phyloP scores from a whole-genome alignment of 2,329 filamentous ascomycete species.

The Hymenoscyphus linearis region DNA sequence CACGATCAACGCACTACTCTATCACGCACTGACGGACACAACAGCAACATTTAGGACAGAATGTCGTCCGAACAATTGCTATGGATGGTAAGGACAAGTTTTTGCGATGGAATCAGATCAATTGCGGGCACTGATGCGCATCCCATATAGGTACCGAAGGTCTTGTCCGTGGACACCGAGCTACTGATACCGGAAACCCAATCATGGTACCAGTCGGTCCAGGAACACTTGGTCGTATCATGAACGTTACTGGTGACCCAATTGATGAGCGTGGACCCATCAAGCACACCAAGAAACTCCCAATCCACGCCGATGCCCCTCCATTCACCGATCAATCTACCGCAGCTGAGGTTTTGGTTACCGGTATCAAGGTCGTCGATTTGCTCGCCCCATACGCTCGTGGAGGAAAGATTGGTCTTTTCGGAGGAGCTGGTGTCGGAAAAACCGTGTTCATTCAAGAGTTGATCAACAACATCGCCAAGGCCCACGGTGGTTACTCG shows the following conservation, averaged over 20 bases:
- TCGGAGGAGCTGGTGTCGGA: constrained; percentile 99
- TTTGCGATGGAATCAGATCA: constrained; percentile 6
- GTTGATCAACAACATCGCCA: constrained; percentile 99
- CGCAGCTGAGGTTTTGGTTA: constrained; percentile 90
- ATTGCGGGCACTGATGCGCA: constrained; percentile 23
- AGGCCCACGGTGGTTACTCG: constrained; percentile 99
- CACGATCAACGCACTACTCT: constrained; percentile 15
- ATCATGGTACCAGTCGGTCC: constrained; percentile 95
- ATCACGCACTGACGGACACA: constrained; percentile 35
- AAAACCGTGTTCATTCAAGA: constrained; percentile 99
- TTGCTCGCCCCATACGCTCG: constrained; percentile 97
- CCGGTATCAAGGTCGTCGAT: constrained; percentile 99
- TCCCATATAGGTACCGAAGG: constrained; percentile 80
- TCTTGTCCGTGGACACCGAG: constrained; percentile 88
- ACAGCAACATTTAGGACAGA: constrained; percentile 99
- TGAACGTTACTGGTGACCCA: constrained; percentile 99
- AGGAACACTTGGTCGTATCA: constrained; percentile 94
- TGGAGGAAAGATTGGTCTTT: constrained; percentile 99
- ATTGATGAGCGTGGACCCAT: constrained; percentile 99
- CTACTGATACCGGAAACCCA: constrained; percentile 82
- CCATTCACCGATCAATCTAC: constrained; percentile 94
- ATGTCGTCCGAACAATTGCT: constrained; percentile 98
- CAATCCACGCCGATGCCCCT: constrained; percentile 94
- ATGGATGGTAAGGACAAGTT: constrained; percentile 79
- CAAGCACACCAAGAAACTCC: constrained; percentile 80